phyloP scores from a whole-genome alignment of 306 rosid genomes.

The Lithocarpus polystachyus region DNA sequence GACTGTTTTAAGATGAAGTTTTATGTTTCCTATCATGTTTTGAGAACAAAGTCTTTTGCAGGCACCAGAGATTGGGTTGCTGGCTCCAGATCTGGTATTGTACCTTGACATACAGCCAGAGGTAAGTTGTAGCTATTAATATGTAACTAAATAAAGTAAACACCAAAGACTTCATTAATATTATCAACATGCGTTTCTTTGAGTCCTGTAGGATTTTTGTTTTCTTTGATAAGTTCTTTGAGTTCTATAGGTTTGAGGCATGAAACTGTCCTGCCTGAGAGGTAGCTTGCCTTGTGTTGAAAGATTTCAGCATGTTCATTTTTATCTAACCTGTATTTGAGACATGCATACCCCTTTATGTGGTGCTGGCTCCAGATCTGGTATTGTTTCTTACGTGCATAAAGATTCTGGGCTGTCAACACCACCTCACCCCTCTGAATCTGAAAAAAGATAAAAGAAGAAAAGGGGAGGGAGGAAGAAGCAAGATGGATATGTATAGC shows the following conservation, averaged over 20 bases:
- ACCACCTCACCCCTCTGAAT: not conserved
- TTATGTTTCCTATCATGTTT: constrained; percentile 2
- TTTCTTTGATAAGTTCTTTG: not conserved
- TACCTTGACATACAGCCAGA: constrained; percentile 89
- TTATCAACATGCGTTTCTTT: not conserved
- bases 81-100: constrained; percentile 76
- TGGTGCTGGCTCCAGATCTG: not conserved
- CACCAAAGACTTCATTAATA: not conserved
- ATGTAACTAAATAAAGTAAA: not conserved
- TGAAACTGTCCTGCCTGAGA: not conserved
- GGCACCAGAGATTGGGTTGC: constrained; percentile 87
- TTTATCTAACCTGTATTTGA: not conserved
- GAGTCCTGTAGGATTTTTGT: not conserved
- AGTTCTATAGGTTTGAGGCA: not conserved
- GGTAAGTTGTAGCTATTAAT: constrained; percentile 32
- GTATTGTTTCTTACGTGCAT: not conserved
- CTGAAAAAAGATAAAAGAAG: no score
- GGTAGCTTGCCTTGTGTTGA: not conserved
- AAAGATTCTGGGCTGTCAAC: not conserved
- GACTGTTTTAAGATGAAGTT: not conserved
- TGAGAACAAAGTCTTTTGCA: constrained; percentile 30
- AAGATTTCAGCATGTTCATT: not conserved
- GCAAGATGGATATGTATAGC: not conserved
- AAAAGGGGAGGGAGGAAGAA: not conserved
- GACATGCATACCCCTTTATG: not conserved